These are phyloP conservation scores for Mrakiaceae sp. DNA, from an alignment of 1,284 basidiomycete genomes.

Conservation along the genomic window DNA sequence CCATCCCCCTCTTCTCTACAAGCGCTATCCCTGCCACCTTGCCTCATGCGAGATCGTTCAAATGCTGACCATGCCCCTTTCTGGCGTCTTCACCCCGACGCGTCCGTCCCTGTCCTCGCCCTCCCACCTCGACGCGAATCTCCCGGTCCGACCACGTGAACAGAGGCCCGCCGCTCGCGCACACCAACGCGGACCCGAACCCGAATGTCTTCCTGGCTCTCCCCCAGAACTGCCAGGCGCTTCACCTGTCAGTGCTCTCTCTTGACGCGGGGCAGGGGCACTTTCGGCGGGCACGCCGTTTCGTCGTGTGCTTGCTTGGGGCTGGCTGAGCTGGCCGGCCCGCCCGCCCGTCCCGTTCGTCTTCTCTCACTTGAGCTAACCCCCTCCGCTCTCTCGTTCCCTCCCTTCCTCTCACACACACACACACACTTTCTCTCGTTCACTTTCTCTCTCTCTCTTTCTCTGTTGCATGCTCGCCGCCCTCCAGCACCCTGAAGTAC, in stretches of 20 bases:
- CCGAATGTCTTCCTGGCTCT: slow-evolving; percentile 1
- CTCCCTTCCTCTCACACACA: too few relatives aligned
- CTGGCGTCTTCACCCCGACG: not conserved
- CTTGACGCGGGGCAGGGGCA: too few relatives aligned
- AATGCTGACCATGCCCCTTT: not conserved
- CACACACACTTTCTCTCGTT: too few relatives aligned
- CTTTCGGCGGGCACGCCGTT: too few relatives aligned
- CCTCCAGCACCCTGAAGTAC: slow-evolving; percentile 13
- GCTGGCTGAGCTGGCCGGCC: too few relatives aligned
- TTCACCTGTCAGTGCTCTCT: slow-evolving; percentile 13
- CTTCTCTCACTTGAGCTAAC: not conserved
- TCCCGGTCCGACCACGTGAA: too few relatives aligned
- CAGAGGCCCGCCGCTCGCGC: slow-evolving; percentile 6
- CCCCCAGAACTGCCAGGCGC: not conserved
- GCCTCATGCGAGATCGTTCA: not conserved
- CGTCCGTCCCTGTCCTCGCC: not conserved
- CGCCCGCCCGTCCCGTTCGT: too few relatives aligned
- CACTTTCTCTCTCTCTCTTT: not conserved
- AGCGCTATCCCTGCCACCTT: too few relatives aligned
- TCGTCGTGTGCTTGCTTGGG: too few relatives aligned
- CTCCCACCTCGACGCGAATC: too few relatives aligned
- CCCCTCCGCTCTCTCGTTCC: too few relatives aligned
- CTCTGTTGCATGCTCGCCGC: not conserved
- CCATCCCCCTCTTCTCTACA: too few relatives aligned
- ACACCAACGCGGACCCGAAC: not conserved